Percentiles rank a stretch among this genome's conserved stretches.
These are phyloP conservation scores for Eucalyptus cladocalyx DNA, from an alignment of 345 rosid species.

Conservation along the genomic window DNA sequence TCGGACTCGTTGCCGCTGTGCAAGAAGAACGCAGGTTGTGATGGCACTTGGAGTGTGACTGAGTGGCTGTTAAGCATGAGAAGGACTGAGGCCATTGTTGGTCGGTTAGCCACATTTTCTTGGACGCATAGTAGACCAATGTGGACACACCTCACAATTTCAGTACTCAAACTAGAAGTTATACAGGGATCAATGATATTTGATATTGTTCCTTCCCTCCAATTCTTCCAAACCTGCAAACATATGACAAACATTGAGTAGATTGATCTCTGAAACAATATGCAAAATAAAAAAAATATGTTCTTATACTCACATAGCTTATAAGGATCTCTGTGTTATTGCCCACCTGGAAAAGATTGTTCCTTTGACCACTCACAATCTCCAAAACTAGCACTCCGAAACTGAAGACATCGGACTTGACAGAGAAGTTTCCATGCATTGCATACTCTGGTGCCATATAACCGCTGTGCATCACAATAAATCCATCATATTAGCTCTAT, in stretches of 20 bases:
- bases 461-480: constrained; percentile 10
- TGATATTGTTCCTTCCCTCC: constrained; percentile 26
- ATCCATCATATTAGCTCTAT: neutral
- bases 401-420: constrained; percentile 43
- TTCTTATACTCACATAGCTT: constrained; percentile 13
- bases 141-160: constrained; percentile 43
- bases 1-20: neutral
- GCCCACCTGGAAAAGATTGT: neutral
- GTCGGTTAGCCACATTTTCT: constrained; percentile 24
- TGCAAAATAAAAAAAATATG: neutral
- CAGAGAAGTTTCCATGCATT: constrained; percentile 30
- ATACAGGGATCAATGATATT: constrained; percentile 29
- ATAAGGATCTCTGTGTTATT: constrained; percentile 9
- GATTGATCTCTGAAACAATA: neutral
- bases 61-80: constrained; percentile 43
- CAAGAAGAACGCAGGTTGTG: constrained; percentile 22
- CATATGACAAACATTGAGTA: neutral
- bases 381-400: constrained; percentile 40
- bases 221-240: constrained; percentile 48
- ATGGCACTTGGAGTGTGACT: constrained; percentile 24
- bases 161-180: constrained; percentile 3
- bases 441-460: constrained; percentile 36
- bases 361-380: constrained; percentile 32
- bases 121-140: constrained; percentile 50
- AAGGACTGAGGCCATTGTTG: constrained; percentile 33